phyloP scores from a whole-genome alignment of 106 monocot species.

The Alisma plantagoaquatica region DNA sequence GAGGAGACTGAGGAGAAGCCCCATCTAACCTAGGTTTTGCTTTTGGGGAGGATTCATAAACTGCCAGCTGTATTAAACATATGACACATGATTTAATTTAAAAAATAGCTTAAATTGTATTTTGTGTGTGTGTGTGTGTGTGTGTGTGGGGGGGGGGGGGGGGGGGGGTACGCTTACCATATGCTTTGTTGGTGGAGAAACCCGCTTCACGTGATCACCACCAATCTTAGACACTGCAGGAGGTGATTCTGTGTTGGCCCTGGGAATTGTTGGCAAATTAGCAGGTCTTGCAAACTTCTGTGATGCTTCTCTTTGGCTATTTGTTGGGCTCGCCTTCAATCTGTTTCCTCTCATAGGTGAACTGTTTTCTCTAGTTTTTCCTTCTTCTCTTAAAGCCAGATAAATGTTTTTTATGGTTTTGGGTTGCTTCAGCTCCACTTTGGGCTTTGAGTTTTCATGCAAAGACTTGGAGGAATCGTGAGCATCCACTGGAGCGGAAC shows the following conservation, averaged over 20 bases:
- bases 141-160: not conserved
- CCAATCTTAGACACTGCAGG: constrained; percentile 11
- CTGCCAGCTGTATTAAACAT: constrained; percentile 43
- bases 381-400: constrained; percentile 46
- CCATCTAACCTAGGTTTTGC: constrained; percentile 28
- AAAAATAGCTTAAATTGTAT: too few species aligned
- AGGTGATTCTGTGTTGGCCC: constrained; percentile 26
- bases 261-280: constrained; percentile 52
- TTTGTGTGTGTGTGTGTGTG: too few species aligned
- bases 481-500: constrained; percentile 12
- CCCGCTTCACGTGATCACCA: constrained; percentile 24
- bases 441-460: constrained; percentile 19
- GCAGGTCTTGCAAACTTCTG: too few species aligned
- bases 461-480: constrained; percentile 20
- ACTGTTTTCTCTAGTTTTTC: constrained; percentile 43
- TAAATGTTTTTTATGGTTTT: constrained; percentile 42
- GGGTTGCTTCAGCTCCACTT: constrained; percentile 33
- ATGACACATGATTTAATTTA: not conserved
- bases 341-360: constrained; percentile 54
- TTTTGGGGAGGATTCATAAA: constrained; percentile 38
- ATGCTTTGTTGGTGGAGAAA: constrained; percentile 34
- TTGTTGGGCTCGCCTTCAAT: constrained; percentile 13
- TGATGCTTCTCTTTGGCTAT: constrained; percentile 17
- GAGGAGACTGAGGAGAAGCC: constrained; percentile 23
- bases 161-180: constrained; percentile 28